Evolutionary conservation across 352 stramenopile species (phyloP).

Genomic region (Phytophthora hybrid): DNA sequence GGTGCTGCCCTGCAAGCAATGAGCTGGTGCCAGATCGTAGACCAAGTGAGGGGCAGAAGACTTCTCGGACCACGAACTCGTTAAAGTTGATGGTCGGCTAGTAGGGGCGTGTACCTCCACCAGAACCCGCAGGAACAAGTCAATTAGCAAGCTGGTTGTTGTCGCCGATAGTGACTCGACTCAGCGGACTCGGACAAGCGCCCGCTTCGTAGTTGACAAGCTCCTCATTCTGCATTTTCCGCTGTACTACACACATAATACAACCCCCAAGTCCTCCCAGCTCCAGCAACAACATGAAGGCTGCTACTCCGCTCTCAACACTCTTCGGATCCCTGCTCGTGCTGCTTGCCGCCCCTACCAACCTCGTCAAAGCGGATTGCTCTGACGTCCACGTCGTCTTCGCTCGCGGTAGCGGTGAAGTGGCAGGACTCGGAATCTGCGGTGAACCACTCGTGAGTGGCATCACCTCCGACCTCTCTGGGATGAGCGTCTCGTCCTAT

Average conservation of each 20-base stretch:
- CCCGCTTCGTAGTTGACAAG: conserved; percentile 1
- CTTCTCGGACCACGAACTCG: conserved; percentile 14
- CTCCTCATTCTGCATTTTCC: conserved; percentile 22
- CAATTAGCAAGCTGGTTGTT: conserved; percentile 21
- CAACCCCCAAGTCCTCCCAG: background rate
- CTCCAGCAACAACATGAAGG: conserved; percentile 5
- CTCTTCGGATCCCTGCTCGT: conserved; percentile 5
- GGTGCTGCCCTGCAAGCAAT: background rate
- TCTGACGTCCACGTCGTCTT: conserved; percentile 46
- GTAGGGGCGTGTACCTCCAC: background rate
- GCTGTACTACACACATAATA: conserved; percentile 6
- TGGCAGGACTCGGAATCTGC: conserved; percentile 40
- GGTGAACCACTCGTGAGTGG: conserved; percentile 42
- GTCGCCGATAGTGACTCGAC: background rate
- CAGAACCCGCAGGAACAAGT: conserved; percentile 7
- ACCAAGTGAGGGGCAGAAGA: background rate
- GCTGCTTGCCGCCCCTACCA: conserved; percentile 1
- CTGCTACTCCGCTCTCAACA: background rate
- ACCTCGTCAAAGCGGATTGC: conserved; percentile 23
- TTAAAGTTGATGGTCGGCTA: conserved; percentile 2
- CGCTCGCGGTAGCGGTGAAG: conserved; percentile 43
- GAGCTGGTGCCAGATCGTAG: conserved; percentile 1
- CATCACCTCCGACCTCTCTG: conserved; percentile 36
- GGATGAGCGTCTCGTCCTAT: conserved; percentile 49
- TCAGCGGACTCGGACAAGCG: background rate